phyloP scores from a whole-genome alignment of 2,329 filamentous ascomycete genomes.

The Ustulina deusta region DNA sequence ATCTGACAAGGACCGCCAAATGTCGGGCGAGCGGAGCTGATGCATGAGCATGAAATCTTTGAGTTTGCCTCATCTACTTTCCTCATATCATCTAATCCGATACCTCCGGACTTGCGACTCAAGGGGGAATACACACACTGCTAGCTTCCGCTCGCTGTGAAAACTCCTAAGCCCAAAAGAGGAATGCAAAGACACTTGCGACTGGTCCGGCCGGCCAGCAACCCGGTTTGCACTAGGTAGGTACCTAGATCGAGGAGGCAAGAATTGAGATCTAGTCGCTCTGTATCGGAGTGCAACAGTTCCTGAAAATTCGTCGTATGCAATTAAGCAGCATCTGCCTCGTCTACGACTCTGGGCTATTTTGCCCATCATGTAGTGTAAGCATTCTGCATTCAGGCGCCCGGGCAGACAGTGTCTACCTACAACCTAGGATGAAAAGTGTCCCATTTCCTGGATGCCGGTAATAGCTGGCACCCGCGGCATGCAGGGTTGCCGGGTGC shows the following conservation, averaged over 20 bases:
- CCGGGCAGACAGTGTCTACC: neutral
- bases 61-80: slow-evolving; percentile 18
- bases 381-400: slow-evolving; percentile 1
- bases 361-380: slow-evolving; percentile 7
- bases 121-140: neutral
- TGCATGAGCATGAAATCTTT: slow-evolving; percentile 14
- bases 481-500: slow-evolving; percentile 32
- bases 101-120: neutral
- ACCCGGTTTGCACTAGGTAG: neutral
- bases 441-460: slow-evolving; percentile 29
- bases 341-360: neutral
- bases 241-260: neutral
- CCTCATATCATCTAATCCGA: slow-evolving; percentile 21
- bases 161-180: neutral
- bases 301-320: neutral
- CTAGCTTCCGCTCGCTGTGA: neutral
- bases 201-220: neutral
- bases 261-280: neutral
- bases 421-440: slow-evolving; percentile 2
- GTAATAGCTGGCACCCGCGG: slow-evolving; percentile 21
- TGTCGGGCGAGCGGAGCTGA: slow-evolving; percentile 31
- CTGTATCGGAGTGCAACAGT: neutral
- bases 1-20: slow-evolving; percentile 15
- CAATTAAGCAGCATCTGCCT: neutral
- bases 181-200: neutral